These are phyloP conservation scores for Chloris gayana DNA, from an alignment of 176 grass and related monocot species.

Conservation along the genomic window DNA sequence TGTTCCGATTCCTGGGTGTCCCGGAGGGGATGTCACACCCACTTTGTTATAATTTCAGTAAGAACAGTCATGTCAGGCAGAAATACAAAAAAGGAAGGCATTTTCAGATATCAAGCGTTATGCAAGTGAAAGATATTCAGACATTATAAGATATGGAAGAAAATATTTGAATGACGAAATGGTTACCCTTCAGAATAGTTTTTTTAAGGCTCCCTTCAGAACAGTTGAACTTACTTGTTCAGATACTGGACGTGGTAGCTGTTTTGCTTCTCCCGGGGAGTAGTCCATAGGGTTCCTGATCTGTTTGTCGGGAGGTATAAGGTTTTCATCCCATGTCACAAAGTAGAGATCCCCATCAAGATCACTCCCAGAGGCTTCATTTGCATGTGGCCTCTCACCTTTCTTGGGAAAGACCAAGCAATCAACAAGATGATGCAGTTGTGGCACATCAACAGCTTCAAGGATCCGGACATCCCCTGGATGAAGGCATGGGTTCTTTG, in stretches of 20 bases:
- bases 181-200: too few species aligned
- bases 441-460: slow-evolving; percentile 80
- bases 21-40: too few species aligned
- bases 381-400: slow-evolving; percentile 82
- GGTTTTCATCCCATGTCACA: slow-evolving; percentile 85
- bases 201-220: too few species aligned
- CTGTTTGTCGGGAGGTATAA: slow-evolving; percentile 75
- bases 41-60: background rate
- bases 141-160: too few species aligned
- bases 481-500: slow-evolving; percentile 94
- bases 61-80: background rate
- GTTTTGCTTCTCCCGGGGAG: slow-evolving; percentile 44
- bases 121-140: background rate
- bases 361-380: slow-evolving; percentile 95
- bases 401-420: slow-evolving; percentile 87
- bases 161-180: slow-evolving; percentile 18
- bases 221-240: slow-evolving; percentile 45
- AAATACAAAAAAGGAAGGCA: background rate
- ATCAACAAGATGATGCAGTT: slow-evolving; percentile 79
- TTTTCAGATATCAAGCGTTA: background rate
- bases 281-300: slow-evolving; percentile 87
- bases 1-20: too few species aligned
- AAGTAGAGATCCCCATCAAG: slow-evolving; percentile 96
- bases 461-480: slow-evolving; percentile 87
- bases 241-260: slow-evolving; percentile 37